Evolutionary conservation across 176 grass and related monocot genomes (phyloP).

Genomic region (Carex cristatella): DNA sequence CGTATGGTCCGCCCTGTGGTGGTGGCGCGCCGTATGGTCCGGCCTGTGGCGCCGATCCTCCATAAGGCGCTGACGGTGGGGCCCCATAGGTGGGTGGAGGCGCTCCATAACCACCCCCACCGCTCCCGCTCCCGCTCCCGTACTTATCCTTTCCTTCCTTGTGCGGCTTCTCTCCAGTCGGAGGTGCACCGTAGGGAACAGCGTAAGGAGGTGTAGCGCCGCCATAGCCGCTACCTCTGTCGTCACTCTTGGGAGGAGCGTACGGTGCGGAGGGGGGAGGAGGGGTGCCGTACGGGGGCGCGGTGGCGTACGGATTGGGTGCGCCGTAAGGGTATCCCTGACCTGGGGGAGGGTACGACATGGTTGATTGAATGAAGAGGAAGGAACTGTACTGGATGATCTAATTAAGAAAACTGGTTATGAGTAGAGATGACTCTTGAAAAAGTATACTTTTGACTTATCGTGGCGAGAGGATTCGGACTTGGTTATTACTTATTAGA

Average conservation of each 20-base stretch:
- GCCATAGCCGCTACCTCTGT: background rate
- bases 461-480: background rate
- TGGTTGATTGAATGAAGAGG: background rate
- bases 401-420: background rate
- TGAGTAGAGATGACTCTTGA: background rate
- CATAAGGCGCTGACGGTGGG: conserved; percentile 8
- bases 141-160: conserved; percentile 38
- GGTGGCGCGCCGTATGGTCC: conserved; percentile 2
- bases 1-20: background rate
- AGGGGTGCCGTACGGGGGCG: background rate
- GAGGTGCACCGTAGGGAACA: conserved; percentile 16
- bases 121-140: conserved; percentile 7
- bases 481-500: background rate
- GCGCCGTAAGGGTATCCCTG: conserved; percentile 28
- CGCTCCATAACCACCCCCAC: background rate
- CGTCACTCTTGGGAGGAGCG: background rate
- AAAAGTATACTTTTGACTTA: too few relatives aligned
- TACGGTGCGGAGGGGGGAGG: background rate
- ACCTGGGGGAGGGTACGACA: conserved; percentile 30
- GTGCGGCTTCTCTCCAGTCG: conserved; percentile 12
- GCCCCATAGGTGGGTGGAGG: conserved; percentile 13
- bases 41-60: background rate
- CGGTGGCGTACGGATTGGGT: conserved; percentile 11
- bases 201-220: conserved; percentile 10
- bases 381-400: background rate